Base-by-base conservation (phyloP, 306 rosid species). In the Dryas drummondii region DNA sequence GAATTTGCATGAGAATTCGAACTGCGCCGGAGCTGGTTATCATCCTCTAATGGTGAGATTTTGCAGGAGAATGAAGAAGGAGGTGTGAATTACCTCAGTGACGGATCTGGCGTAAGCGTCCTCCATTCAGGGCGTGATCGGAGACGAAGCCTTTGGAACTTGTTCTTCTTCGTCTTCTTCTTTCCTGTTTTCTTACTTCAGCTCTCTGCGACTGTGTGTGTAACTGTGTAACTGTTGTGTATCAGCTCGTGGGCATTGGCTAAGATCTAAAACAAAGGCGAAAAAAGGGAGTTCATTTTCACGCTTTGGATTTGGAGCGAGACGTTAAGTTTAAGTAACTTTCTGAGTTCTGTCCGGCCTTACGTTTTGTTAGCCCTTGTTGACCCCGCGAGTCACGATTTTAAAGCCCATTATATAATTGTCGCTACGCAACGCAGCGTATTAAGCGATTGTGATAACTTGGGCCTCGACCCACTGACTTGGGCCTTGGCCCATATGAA, bases 31-130 rank as follows among this genome's bases (percentile, higher is more conserved):
- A 32, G 1, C 37, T 32, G 37, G 37, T 32, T 32, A 32, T 32
- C 37, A 32, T 32, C 3, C 2, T 32, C 37, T 32, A 75, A 13
- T 50, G 32, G 73, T 9, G 3, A 41, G 57, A 12, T 17, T 41
- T 60, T 71, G 11, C 52, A 57, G 8, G 40, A 57, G 41, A 16
- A 48, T 37, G 69, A 2, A 42, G 1, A 7, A 32, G 52, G 42
- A 60, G 66, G 50, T 26, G 83, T 32, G 68, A 68, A 76, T 60
- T 85, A 91, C 98, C 97, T 90, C 96, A 16, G 85, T 48, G 73
- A 88, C 86, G 75, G 98, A 94, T 90, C 96, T 86, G 86, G 97
- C 91, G 77, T 86, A 90, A 68, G 98, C 97, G 79, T 94, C 91
- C 70, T 94, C 98, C 98, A 91, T 91, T 58, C 62, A 44, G 46